Evolutionary conservation across 179 eudicot species (phyloP).

Genomic region (Amaranthus tricolor): DNA sequence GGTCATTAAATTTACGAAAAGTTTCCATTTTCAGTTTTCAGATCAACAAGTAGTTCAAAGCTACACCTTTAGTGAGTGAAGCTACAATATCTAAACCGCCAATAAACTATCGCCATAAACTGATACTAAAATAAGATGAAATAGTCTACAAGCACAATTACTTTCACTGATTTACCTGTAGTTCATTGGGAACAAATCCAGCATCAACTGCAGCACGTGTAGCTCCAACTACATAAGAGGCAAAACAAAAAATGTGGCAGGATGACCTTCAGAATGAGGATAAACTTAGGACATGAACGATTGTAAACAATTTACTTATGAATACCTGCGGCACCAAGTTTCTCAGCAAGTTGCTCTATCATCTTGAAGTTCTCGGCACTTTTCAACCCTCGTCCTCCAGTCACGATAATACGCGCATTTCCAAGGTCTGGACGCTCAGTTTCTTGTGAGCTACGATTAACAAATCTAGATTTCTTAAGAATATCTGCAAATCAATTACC

Average conservation of each 20-base stretch:
- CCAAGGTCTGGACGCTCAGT: slow-evolving; percentile 95
- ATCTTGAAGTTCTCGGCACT: slow-evolving; percentile 85
- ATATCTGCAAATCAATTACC: slow-evolving; percentile 46
- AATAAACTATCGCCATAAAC: background rate
- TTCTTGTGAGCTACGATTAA: slow-evolving; percentile 64
- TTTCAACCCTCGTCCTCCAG: slow-evolving; percentile 91
- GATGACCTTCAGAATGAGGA: background rate
- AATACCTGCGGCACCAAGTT: slow-evolving; percentile 96
- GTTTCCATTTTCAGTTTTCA: background rate
- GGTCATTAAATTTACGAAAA: background rate
- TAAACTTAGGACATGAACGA: background rate
- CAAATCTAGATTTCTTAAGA: slow-evolving; percentile 55
- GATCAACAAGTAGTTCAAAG: background rate
- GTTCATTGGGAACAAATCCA: slow-evolving; percentile 84
- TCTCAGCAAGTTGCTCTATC: slow-evolving; percentile 95
- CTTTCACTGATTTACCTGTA: slow-evolving; percentile 52
- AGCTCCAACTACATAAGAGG: slow-evolving; percentile 68
- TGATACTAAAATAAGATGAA: background rate
- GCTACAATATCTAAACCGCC: background rate
- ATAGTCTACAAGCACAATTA: slow-evolving; percentile 1
- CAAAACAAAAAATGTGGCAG: background rate
- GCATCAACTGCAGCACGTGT: slow-evolving; percentile 99
- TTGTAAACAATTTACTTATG: background rate
- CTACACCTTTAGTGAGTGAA: background rate
- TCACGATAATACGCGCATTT: slow-evolving; percentile 81